phyloP scores from a whole-genome alignment of 1,284 basidiomycete species.

The Pseudozyma sp. region DNA sequence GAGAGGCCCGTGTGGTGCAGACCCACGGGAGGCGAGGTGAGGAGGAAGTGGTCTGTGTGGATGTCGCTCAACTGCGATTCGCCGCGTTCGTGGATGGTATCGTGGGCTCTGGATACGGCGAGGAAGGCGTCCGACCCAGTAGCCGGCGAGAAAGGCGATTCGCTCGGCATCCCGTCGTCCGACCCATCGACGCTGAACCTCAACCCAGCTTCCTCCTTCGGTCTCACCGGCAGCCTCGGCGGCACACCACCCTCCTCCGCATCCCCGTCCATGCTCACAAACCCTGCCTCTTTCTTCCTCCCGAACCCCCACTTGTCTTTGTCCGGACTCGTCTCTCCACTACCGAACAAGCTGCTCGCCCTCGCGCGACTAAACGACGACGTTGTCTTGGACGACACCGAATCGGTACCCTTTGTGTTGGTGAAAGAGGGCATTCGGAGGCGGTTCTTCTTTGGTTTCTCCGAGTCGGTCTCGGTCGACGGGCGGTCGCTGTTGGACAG shows the following conservation, averaged over 20 bases:
- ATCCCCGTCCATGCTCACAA: slow-evolving; percentile 38
- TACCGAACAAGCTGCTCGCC: slow-evolving; percentile 11
- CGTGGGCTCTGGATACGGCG: slow-evolving; percentile 15
- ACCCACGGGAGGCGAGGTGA: slow-evolving; percentile 5
- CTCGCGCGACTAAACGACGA: slow-evolving; percentile 25
- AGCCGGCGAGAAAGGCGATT: slow-evolving; percentile 33
- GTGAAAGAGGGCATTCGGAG: slow-evolving; percentile 47
- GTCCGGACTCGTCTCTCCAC: slow-evolving; percentile 19
- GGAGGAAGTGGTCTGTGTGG: slow-evolving; percentile 11
- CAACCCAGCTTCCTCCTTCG: slow-evolving; percentile 8
- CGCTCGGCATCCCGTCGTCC: slow-evolving; percentile 10
- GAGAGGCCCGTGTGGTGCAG: slow-evolving; percentile 40
- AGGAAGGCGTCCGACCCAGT: slow-evolving; percentile 4
- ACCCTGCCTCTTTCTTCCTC: slow-evolving; percentile 31
- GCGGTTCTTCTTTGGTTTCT: slow-evolving; percentile 23
- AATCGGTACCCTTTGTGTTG: slow-evolving; percentile 17
- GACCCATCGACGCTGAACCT: slow-evolving; percentile 31
- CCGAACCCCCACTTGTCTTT: slow-evolving; percentile 49
- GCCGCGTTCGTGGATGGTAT: slow-evolving; percentile 39
- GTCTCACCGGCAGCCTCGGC: slow-evolving; percentile 17
- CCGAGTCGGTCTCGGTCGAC: slow-evolving; percentile 14
- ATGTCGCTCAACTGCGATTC: slow-evolving; percentile 30
- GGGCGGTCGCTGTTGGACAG: slow-evolving; percentile 18
- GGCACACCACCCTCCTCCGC: slow-evolving; percentile 10
- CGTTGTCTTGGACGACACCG: slow-evolving; percentile 30